phyloP scores from a whole-genome alignment of 106 monocot genomes.

The Xerophyta viscosa region DNA sequence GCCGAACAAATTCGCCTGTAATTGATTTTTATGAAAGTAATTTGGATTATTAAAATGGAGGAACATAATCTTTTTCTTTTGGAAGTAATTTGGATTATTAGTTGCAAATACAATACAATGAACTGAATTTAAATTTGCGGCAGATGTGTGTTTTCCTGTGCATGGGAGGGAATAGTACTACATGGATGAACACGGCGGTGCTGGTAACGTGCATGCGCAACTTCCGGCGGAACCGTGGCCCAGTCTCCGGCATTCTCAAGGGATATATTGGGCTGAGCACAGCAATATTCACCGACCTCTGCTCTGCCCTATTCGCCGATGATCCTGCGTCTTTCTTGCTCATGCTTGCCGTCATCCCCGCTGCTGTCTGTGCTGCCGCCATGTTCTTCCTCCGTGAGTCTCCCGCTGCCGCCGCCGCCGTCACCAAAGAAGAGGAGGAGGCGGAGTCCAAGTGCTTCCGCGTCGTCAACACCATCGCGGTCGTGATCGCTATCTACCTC shows the following conservation, averaged over 20 bases:
- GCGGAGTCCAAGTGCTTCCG: conserved; percentile 32
- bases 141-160: conserved; percentile 93
- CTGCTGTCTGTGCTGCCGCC: conserved; percentile 49
- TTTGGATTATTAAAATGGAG: too few relatives aligned
- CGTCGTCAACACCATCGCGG: conserved; percentile 57
- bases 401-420: background rate
- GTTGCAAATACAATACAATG: too few relatives aligned
- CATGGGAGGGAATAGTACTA: conserved; percentile 91
- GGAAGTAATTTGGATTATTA: too few relatives aligned
- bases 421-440: conserved; percentile 15
- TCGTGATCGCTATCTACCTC: conserved; percentile 71
- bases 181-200: conserved; percentile 99
- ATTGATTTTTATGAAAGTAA: too few relatives aligned
- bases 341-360: conserved; percentile 66
- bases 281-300: conserved; percentile 92
- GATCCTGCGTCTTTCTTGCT: conserved; percentile 62
- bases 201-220: conserved; percentile 87
- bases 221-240: conserved; percentile 64
- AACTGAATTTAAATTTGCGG: background rate
- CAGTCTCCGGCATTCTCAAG: conserved; percentile 81
- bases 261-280: conserved; percentile 92
- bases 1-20: too few relatives aligned
- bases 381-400: conserved; percentile 75
- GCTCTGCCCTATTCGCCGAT: conserved; percentile 71
- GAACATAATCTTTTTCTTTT: too few relatives aligned